Evolutionary conservation across 2,329 filamentous ascomycete genomes (phyloP).

Genomic region (Geosmithia flava): DNA sequence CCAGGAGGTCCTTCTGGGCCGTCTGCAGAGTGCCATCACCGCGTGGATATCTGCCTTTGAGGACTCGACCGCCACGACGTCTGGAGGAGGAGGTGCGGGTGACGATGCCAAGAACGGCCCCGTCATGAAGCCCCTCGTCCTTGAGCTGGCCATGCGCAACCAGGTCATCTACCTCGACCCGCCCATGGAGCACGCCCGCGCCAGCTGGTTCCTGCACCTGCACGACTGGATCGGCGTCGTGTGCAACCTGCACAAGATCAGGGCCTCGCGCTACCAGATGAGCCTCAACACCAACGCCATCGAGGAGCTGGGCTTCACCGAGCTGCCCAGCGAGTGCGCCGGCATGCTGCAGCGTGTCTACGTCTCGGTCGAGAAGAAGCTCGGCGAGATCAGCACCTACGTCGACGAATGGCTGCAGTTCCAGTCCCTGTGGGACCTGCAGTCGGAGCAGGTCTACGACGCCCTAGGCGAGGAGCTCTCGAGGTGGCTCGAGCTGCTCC

Average conservation of each 20-base stretch:
- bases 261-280: slow-evolving; percentile 92
- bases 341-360: slow-evolving; percentile 72
- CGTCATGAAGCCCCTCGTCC: slow-evolving; percentile 59
- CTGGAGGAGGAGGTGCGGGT: slow-evolving; percentile 7
- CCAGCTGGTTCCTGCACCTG: slow-evolving; percentile 86
- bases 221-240: slow-evolving; percentile 89
- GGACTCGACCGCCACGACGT: slow-evolving; percentile 22
- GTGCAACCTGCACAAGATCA: slow-evolving; percentile 87
- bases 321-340: slow-evolving; percentile 75
- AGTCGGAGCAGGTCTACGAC: slow-evolving; percentile 90
- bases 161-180: slow-evolving; percentile 96
- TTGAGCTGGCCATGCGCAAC: slow-evolving; percentile 95
- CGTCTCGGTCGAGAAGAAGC: slow-evolving; percentile 67
- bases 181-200: slow-evolving; percentile 79
- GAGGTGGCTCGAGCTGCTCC: slow-evolving; percentile 88
- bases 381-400: slow-evolving; percentile 69
- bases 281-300: slow-evolving; percentile 56
- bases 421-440: slow-evolving; percentile 95
- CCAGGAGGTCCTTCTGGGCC: slow-evolving; percentile 64
- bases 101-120: slow-evolving; percentile 36
- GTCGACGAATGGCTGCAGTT: slow-evolving; percentile 98
- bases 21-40: slow-evolving; percentile 72
- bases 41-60: slow-evolving; percentile 84
- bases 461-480: slow-evolving; percentile 82
- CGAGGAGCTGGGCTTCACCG: slow-evolving; percentile 62